Base-by-base conservation (phyloP, 1,139 yeast genomes). In the Taiozyma sp. region DNA sequence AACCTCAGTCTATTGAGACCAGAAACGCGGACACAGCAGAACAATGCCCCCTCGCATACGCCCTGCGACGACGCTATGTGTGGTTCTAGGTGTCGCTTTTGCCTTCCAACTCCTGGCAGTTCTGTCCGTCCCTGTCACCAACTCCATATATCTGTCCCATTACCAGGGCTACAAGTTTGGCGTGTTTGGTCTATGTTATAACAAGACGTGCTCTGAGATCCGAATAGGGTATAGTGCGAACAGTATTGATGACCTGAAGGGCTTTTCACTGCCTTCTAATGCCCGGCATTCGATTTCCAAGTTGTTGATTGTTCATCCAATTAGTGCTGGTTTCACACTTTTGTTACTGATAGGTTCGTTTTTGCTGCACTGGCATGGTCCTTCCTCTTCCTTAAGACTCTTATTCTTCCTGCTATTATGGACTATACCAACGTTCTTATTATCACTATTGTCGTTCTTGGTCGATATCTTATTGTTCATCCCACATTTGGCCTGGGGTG, bases 311-410 rank as follows among this genome's bases (percentile, higher is more conserved):
- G 81, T 89, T 22, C 91, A 87, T 57, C 96, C 96, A 0, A 81
- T 92, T 36, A 89, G 96, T 4, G 81, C 89, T 16, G 96, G 92
- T 0, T 73, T 89, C 64, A 82, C 88, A n/a, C 73, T 84, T 49
- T 59, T 87, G 10, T 67, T 83, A 54, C 60, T 75, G 36, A 38
- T 71, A 8, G 61, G 68, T 48, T 63, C 78, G 0, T 48, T 74
- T 6, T 46, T 74, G 30, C 65, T 78, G 12, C 76, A 74, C 51
- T 63, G 70, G 61, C 68, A 67, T 40, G 68, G 70, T 0, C 73
- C 75, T 4, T 64, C 71, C 9, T 57, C 59, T 13, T 62, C 70
- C 0, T 40, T 67, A 36, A 51, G 63, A 45, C 65, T 71, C 40
- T 55, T 71, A 16, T 51, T 71, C 43, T 64, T 71, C 44, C 48